phyloP scores from a whole-genome alignment of 352 stramenopile species.

The Phytophthora aleatoria region DNA sequence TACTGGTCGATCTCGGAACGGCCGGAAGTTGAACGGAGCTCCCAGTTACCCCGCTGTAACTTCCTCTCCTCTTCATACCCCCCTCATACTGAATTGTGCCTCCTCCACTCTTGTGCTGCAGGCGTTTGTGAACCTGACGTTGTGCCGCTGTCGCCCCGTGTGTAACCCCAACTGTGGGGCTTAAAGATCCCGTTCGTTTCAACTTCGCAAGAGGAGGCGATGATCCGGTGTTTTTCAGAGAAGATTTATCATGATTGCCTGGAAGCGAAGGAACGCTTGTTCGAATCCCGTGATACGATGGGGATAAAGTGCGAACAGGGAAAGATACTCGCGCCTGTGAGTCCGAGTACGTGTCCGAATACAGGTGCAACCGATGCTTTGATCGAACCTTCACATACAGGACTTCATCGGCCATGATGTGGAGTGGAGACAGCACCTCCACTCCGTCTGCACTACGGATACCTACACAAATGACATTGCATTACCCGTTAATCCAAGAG shows the following conservation, averaged over 20 bases:
- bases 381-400: constrained; percentile 69
- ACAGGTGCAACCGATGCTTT: constrained; percentile 47
- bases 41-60: constrained; percentile 24
- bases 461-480: constrained; percentile 35
- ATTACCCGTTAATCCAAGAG: constrained; percentile 13
- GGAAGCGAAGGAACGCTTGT: constrained; percentile 17
- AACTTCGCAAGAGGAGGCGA: constrained; percentile 22
- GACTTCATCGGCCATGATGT: constrained; percentile 76
- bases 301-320: constrained; percentile 25
- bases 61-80: constrained; percentile 28
- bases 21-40: constrained; percentile 2
- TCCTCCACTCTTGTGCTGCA: constrained; percentile 32
- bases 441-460: constrained; percentile 57
- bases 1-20: constrained; percentile 19
- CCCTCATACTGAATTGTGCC: constrained; percentile 15
- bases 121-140: constrained; percentile 31
- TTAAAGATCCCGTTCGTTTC: constrained; percentile 30
- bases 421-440: constrained; percentile 72
- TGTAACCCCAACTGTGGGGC: constrained; percentile 23
- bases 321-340: constrained; percentile 29
- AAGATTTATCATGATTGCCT: constrained; percentile 13
- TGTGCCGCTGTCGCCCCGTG: constrained; percentile 35
- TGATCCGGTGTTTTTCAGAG: constrained; percentile 13
- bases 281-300: constrained; percentile 28
- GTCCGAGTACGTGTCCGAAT: constrained; percentile 35